Conservation (phyloP, 129 eudicot species). For the Flaveria ramosissima region DNA sequence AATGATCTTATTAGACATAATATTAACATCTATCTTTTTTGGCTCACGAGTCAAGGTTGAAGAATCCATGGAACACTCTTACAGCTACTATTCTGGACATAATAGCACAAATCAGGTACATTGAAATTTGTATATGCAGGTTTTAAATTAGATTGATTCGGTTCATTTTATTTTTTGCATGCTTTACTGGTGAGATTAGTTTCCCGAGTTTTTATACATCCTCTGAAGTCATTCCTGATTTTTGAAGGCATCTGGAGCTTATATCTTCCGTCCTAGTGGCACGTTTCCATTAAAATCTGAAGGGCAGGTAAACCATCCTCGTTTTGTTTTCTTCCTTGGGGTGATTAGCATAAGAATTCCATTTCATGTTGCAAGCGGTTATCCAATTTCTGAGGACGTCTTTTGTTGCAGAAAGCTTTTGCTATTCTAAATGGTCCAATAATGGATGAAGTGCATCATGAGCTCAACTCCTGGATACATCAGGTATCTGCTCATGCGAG, state of each 20-base stretch:
- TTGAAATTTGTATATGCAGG: constrained; percentile 21
- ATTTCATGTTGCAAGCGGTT: constrained; percentile 20
- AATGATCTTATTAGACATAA: constrained; percentile 4
- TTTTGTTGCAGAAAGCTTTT: constrained; percentile 50
- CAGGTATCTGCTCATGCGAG: constrained; percentile 58
- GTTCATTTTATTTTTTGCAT: constrained; percentile 9
- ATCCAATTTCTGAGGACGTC: constrained; percentile 9
- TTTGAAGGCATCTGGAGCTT: constrained; percentile 91
- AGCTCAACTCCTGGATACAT: constrained; percentile 70
- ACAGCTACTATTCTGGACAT: constrained; percentile 73
- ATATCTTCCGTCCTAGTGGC: constrained; percentile 88
- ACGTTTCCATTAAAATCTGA: constrained; percentile 52
- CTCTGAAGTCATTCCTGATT: constrained; percentile 33
- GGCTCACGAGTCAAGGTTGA: constrained; percentile 55
- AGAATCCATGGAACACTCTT: constrained; percentile 64
- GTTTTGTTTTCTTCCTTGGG: constrained; percentile 17
- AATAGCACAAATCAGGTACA: constrained; percentile 77
- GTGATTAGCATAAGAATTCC: constrained; percentile 6
- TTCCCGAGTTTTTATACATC: constrained; percentile 4
- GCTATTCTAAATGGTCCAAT: constrained; percentile 73
- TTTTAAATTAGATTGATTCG: neutral
- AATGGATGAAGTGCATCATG: constrained; percentile 91
- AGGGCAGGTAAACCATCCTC: constrained; percentile 53
- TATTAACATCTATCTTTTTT: constrained; percentile 26
- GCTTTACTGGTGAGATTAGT: constrained; percentile 7